phyloP scores from a whole-genome alignment of 805 yeast species.

The Yamadazyma nakazawae region DNA sequence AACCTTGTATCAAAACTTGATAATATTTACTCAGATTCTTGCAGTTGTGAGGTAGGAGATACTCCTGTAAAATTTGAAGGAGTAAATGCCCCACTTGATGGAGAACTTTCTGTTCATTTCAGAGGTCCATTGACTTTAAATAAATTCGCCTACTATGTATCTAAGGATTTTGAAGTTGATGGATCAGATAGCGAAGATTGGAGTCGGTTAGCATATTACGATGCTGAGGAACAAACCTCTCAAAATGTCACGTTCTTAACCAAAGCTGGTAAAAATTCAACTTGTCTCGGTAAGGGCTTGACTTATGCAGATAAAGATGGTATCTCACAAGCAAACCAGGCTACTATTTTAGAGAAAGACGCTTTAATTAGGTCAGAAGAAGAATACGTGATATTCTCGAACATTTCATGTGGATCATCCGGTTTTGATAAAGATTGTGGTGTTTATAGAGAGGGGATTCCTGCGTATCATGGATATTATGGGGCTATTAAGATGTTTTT shows the following conservation, averaged over 20 bases:
- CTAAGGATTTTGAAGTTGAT: conserved; percentile 35
- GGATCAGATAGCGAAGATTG: conserved; percentile 45
- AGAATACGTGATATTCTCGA: conserved; percentile 61
- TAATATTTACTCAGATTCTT: conserved; percentile 39
- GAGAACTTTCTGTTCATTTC: conserved; percentile 71
- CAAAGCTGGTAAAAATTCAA: conserved; percentile 54
- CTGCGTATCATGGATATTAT: conserved; percentile 69
- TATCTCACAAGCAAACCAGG: conserved; percentile 36
- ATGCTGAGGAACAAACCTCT: conserved; percentile 44
- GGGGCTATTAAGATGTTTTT: conserved; percentile 70
- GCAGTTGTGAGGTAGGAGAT: conserved; percentile 44
- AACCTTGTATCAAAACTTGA: conserved; percentile 44
- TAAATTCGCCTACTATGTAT: conserved; percentile 60
- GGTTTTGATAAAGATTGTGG: conserved; percentile 64
- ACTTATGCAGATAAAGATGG: conserved; percentile 63
- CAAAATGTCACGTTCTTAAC: conserved; percentile 68
- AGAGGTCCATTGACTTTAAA: conserved; percentile 68
- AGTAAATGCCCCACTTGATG: conserved; percentile 60
- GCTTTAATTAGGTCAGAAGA: conserved; percentile 53
- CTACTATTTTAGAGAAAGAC: conserved; percentile 49
- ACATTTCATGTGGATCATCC: conserved; percentile 53
- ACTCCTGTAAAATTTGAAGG: conserved; percentile 50
- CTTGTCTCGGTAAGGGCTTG: conserved; percentile 68
- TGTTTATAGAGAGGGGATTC: conserved; percentile 69
- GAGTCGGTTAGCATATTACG: conserved; percentile 60